Conservation (phyloP, 257 asterid species). For the Paulownia fortunei region DNA sequence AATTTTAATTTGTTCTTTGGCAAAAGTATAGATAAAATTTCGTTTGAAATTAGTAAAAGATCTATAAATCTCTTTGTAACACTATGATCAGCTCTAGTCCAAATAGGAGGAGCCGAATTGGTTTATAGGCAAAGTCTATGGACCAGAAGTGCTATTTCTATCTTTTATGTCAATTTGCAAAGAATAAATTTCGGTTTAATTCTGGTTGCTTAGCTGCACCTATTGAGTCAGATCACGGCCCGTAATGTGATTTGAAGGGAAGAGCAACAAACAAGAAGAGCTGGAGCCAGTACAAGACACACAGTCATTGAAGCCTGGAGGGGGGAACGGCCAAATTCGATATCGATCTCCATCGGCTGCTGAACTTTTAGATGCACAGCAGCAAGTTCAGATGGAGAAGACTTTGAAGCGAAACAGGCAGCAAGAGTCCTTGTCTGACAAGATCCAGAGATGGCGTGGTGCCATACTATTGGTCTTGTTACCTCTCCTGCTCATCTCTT, state of each 20-base stretch:
- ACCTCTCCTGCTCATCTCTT: conserved; percentile 58
- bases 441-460: conserved; percentile 78
- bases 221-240: conserved; percentile 29
- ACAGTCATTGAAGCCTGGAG: conserved; percentile 59
- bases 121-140: too few species aligned
- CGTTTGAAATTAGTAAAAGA: too few species aligned
- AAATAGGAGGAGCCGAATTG: too few species aligned
- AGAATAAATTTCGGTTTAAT: conserved; percentile 18
- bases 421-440: conserved; percentile 56
- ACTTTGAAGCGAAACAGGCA: conserved; percentile 60
- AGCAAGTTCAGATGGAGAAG: conserved; percentile 76
- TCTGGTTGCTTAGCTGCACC: conserved; percentile 30
- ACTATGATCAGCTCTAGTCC: too few species aligned
- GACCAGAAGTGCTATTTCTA: too few species aligned
- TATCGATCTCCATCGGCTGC: conserved; percentile 95
- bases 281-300: conserved; percentile 54
- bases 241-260: conserved; percentile 36
- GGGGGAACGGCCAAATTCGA: conserved; percentile 94
- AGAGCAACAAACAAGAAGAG: conserved; percentile 41
- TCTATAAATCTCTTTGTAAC: too few species aligned
- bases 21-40: too few species aligned
- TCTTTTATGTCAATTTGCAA: neutral
- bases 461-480: conserved; percentile 66
- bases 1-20: too few species aligned
- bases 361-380: conserved; percentile 75